Conservation (phyloP, 805 yeast species). For the Myxozyma neotropica region DNA sequence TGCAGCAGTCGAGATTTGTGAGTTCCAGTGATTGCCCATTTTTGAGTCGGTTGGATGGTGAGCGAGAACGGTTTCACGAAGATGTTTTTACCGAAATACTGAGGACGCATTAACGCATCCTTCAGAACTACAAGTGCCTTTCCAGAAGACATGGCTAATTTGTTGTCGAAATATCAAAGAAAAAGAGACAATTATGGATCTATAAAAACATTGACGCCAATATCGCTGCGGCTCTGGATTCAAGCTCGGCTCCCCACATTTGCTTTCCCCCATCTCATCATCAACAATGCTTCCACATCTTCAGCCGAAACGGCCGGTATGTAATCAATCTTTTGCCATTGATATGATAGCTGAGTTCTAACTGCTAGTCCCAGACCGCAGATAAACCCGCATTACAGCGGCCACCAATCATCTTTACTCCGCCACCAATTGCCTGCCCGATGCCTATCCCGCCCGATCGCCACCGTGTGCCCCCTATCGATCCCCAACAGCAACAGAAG, state of each 20-base stretch:
- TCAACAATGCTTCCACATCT: background rate
- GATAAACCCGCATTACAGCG: background rate
- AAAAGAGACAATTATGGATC: background rate
- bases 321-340: background rate
- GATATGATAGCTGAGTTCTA: background rate
- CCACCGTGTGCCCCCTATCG: background rate
- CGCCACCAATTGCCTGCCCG: background rate
- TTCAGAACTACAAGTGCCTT: slow-evolving; percentile 30
- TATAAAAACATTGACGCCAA: background rate
- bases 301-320: slow-evolving; percentile 16
- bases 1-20: slow-evolving; percentile 58
- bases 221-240: slow-evolving; percentile 14
- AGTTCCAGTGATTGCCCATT: slow-evolving; percentile 62
- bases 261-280: background rate
- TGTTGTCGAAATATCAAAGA: background rate
- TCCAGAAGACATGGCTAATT: slow-evolving; percentile 8
- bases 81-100: slow-evolving; percentile 34
- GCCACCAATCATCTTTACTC: background rate
- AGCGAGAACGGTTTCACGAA: slow-evolving; percentile 50
- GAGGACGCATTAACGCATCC: slow-evolving; percentile 23
- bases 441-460: slow-evolving; percentile 1
- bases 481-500: background rate
- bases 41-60: slow-evolving; percentile 45
- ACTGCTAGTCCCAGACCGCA: background rate
- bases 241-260: background rate